A percentile compares a stretch with the other conserved stretches of the same genome.
Evolutionary conservation across 371 early-diverging fungal genomes (phyloP).

Genomic region (Antonospora locustae): DNA sequence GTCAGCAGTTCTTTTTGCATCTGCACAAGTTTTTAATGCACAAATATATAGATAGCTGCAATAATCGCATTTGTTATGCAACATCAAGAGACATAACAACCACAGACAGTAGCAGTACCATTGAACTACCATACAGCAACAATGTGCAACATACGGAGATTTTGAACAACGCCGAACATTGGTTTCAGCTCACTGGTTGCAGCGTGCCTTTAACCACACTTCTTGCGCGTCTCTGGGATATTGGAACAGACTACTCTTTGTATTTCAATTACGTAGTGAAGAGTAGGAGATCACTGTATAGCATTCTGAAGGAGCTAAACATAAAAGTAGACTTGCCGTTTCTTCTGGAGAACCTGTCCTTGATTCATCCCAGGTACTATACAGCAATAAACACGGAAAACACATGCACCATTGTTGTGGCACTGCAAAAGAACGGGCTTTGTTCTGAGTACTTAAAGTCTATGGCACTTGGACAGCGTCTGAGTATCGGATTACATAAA

Average conservation of each 20-base stretch:
- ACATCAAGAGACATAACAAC: no score
- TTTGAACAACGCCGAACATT: no score
- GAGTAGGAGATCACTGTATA: constrained; percentile 35
- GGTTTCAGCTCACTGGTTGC: not conserved
- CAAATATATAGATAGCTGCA: no score
- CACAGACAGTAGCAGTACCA: no score
- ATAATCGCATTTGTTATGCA: no score
- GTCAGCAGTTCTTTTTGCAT: constrained; percentile 22
- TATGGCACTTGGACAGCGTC: not conserved
- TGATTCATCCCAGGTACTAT: constrained; percentile 45
- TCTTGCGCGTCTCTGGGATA: constrained; percentile 30
- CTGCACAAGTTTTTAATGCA: constrained; percentile 2
- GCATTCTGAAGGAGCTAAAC: constrained; percentile 29
- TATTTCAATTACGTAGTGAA: constrained; percentile 43
- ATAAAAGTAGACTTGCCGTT: constrained; percentile 14
- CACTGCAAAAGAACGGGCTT: constrained; percentile 37
- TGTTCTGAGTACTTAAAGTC: constrained; percentile 48
- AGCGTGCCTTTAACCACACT: not conserved
- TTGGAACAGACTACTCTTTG: constrained; percentile 43
- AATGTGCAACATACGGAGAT: no score
- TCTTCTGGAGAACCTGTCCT: constrained; percentile 10
- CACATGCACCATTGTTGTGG: constrained; percentile 32
- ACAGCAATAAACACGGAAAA: constrained; percentile 37
- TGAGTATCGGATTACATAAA: no score
- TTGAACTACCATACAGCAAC: no score